phyloP scores from a whole-genome alignment of 148 eudicot genomes.

The Polygonum aviculare region DNA sequence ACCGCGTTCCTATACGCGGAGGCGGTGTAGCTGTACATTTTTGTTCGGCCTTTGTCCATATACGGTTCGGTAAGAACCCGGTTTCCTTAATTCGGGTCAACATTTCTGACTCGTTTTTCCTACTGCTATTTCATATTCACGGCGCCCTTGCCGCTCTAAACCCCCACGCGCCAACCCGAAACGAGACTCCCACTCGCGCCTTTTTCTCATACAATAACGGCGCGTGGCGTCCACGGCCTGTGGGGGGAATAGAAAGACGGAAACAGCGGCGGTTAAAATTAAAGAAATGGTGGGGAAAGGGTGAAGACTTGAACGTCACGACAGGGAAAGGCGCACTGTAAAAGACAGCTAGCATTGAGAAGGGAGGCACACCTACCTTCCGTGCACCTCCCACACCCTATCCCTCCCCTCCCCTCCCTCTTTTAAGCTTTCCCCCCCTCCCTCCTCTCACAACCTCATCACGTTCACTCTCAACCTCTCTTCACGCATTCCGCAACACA shows the following conservation, averaged over 20 bases:
- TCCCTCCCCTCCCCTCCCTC: neutral
- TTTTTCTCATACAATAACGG: neutral
- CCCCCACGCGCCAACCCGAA: neutral
- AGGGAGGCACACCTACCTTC: slow-evolving; percentile 10
- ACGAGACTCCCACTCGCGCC: neutral
- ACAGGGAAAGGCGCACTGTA: neutral
- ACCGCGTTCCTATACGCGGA: slow-evolving; percentile 3
- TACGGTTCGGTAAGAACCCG: neutral
- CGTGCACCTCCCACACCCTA: slow-evolving; percentile 10
- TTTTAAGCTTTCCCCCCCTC: neutral
- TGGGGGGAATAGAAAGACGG: neutral
- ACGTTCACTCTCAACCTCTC: neutral
- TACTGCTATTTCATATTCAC: neutral
- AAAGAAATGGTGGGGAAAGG: neutral
- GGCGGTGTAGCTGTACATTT: neutral
- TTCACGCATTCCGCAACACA: neutral
- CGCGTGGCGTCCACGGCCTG: neutral
- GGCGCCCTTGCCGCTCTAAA: neutral
- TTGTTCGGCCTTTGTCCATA: neutral
- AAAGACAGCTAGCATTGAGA: slow-evolving; percentile 13
- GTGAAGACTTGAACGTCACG: slow-evolving; percentile 10
- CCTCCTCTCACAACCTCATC: slow-evolving; percentile 1
- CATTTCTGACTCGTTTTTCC: neutral
- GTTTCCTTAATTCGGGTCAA: neutral
- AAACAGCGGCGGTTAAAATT: slow-evolving; percentile 3